phyloP scores from a whole-genome alignment of 2,329 filamentous ascomycete genomes.

The Ceratocystis cubensis region DNA sequence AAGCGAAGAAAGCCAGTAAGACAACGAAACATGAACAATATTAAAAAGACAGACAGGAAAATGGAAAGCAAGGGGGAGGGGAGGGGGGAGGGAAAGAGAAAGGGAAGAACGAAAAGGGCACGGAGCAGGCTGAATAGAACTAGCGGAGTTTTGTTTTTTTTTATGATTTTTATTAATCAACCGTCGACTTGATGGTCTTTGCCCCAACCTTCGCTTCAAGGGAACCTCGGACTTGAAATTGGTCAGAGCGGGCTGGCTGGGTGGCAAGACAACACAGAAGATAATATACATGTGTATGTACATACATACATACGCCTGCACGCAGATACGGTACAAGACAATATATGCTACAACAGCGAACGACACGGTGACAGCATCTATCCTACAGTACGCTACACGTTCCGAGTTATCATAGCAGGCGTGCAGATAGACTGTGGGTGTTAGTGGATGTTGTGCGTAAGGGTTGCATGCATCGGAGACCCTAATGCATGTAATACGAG shows the following conservation, averaged over 20 bases:
- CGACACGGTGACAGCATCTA: neutral
- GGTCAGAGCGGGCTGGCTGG: constrained; percentile 8
- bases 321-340: neutral
- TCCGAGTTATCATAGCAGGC: neutral
- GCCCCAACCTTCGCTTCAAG: constrained; percentile 8
- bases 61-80: neutral
- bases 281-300: neutral
- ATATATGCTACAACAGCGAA: neutral
- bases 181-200: neutral
- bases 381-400: neutral
- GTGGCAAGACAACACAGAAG: neutral
- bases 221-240: neutral
- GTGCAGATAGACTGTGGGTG: neutral
- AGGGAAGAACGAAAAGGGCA: neutral
- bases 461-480: neutral
- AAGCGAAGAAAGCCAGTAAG: neutral
- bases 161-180: neutral
- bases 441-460: neutral
- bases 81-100: too few relatives aligned
- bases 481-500: constrained; percentile 7
- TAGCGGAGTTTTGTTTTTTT: neutral
- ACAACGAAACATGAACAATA: neutral
- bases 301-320: neutral
- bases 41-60: neutral
- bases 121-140: constrained; percentile 1